Evolutionary conservation across 1,284 basidiomycete species (phyloP).

Genomic region (Leucoagaricus sp.): DNA sequence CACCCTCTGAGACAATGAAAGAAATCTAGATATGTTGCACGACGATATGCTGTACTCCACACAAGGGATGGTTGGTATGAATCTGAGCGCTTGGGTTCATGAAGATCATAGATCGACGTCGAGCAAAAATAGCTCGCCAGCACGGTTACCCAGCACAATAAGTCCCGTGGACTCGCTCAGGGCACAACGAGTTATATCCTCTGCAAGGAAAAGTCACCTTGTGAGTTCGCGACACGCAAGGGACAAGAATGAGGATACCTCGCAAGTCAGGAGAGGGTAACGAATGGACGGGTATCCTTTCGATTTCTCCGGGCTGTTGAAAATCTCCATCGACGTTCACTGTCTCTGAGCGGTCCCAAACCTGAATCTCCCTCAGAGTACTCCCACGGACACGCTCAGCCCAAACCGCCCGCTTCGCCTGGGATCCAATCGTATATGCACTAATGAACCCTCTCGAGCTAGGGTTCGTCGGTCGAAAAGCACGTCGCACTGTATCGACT

Average conservation of each 20-base stretch:
- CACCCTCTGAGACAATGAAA: too few species aligned
- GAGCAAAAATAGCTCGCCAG: constrained; percentile 41
- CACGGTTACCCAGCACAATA: constrained; percentile 46
- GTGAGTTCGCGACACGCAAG: background rate
- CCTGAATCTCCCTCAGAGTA: constrained; percentile 26
- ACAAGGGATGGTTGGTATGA: too few species aligned
- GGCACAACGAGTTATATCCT: constrained; percentile 48
- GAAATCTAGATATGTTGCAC: too few species aligned
- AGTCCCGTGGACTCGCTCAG: constrained; percentile 47
- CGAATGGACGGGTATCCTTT: constrained; percentile 39
- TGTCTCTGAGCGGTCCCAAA: constrained; percentile 19
- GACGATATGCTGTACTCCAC: too few species aligned
- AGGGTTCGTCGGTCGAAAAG: constrained; percentile 8
- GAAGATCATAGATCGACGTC: constrained; percentile 19
- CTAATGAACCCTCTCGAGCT: constrained; percentile 28
- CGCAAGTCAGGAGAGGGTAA: constrained; percentile 49
- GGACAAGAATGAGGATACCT: constrained; percentile 35
- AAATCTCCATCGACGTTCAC: background rate
- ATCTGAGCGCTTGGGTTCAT: too few species aligned
- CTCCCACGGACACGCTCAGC: constrained; percentile 26
- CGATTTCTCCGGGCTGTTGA: constrained; percentile 24
- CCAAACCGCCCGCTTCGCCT: constrained; percentile 29
- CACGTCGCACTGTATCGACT: background rate
- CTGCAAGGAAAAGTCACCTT: constrained; percentile 25
- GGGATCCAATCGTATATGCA: constrained; percentile 25